Percentiles rank a stretch among this genome's conserved stretches.
phyloP scores from a whole-genome alignment of 495 filamentous ascomycete species.

The Daldinia decipiens region DNA sequence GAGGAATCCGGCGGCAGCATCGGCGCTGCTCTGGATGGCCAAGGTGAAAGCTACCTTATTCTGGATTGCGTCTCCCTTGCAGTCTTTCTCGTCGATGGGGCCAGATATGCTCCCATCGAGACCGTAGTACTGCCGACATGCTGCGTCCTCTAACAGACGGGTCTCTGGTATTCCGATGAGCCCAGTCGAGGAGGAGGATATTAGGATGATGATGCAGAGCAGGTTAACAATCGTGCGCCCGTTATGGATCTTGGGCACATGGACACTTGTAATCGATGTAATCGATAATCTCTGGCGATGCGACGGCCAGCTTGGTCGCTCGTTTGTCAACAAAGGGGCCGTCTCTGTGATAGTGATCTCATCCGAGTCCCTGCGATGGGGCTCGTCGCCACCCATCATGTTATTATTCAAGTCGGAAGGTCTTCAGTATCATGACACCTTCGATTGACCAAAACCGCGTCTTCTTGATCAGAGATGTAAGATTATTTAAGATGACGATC shows the following conservation, averaged over 20 bases:
- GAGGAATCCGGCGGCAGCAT: slow-evolving; percentile 35
- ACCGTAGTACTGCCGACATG: slow-evolving; percentile 50
- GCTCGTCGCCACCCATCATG: slow-evolving; percentile 13
- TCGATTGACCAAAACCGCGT: background rate
- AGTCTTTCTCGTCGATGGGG: slow-evolving; percentile 50
- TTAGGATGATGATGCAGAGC: slow-evolving; percentile 33
- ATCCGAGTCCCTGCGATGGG: slow-evolving; percentile 15
- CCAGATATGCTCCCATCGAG: slow-evolving; percentile 10
- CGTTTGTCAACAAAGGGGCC: slow-evolving; percentile 8
- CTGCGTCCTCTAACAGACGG: slow-evolving; percentile 45
- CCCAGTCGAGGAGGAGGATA: slow-evolving; percentile 24
- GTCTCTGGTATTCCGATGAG: slow-evolving; percentile 36
- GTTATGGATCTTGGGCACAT: slow-evolving; percentile 25
- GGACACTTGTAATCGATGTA: slow-evolving; percentile 35
- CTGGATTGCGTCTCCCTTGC: slow-evolving; percentile 51
- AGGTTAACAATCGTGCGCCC: slow-evolving; percentile 26
- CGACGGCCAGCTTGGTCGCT: slow-evolving; percentile 15
- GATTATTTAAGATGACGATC: background rate
- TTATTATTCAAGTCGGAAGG: background rate
- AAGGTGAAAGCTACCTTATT: slow-evolving; percentile 47
- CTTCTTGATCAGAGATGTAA: background rate
- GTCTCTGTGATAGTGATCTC: slow-evolving; percentile 28
- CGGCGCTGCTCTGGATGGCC: slow-evolving; percentile 39
- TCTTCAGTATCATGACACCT: background rate
- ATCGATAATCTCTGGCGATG: slow-evolving; percentile 24